These are phyloP conservation scores for Fraxinus anomala DNA, from an alignment of 257 asterid genomes.

Conservation along the genomic window DNA sequence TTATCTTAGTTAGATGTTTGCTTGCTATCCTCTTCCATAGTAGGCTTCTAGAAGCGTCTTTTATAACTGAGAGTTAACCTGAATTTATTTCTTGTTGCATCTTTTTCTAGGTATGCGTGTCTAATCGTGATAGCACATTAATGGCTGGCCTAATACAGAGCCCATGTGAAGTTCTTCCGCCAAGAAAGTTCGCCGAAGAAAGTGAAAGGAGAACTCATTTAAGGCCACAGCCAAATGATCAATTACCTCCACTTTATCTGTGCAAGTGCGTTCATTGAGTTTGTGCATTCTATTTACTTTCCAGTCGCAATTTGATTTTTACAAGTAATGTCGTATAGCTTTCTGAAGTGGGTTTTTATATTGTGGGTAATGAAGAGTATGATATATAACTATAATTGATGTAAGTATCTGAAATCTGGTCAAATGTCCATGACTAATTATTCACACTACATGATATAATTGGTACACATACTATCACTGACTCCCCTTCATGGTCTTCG, in stretches of 20 bases:
- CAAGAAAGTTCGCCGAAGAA: conserved; percentile 74
- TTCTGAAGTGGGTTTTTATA: too few species aligned
- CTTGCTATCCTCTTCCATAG: not conserved
- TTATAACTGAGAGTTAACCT: not conserved
- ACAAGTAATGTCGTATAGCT: too few species aligned
- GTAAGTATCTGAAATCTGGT: too few species aligned
- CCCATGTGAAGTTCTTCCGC: conserved; percentile 83
- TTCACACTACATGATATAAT: too few species aligned
- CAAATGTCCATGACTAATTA: too few species aligned
- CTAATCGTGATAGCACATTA: conserved; percentile 53
- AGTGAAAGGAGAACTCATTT: conserved; percentile 58
- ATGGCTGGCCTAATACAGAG: conserved; percentile 76
- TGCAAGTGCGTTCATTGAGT: conserved; percentile 75
- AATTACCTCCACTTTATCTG: conserved; percentile 62
- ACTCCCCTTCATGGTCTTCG: too few species aligned
- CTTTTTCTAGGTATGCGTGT: conserved; percentile 75
- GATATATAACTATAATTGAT: too few species aligned
- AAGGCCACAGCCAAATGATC: conserved; percentile 43
- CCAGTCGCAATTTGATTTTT: conserved; percentile 7
- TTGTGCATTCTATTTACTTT: conserved; percentile 22
- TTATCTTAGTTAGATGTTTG: not conserved
- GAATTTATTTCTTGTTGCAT: not conserved
- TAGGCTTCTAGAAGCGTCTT: too few species aligned
- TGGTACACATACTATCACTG: too few species aligned
- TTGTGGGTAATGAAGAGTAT: too few species aligned